phyloP scores from a whole-genome alignment of 169 alveolate genomes.

The Plasmodium berghei region DNA sequence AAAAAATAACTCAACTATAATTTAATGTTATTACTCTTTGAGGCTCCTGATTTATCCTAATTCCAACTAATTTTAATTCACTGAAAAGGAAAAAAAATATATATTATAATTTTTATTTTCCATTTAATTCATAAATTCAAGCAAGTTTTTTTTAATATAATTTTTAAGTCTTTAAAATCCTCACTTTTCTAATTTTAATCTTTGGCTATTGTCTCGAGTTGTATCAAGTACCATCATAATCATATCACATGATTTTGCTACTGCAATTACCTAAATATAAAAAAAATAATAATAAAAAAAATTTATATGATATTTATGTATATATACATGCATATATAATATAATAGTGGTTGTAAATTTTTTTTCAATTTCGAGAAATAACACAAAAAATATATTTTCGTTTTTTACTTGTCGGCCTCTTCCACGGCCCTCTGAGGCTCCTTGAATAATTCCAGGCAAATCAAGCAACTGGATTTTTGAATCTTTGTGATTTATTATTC shows the following conservation, averaged over 20 bases:
- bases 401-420: conserved; percentile 95
- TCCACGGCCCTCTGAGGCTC: conserved; percentile 99
- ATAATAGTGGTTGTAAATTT: background rate
- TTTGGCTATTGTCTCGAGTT: conserved; percentile 94
- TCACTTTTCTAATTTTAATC: conserved; percentile 91
- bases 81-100: conserved; percentile 17
- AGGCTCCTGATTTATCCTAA: conserved; percentile 95
- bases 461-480: conserved; percentile 97
- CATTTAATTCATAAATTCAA: background rate
- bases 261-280: conserved; percentile 91
- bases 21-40: conserved; percentile 85
- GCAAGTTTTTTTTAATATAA: too few relatives aligned
- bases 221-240: conserved; percentile 96
- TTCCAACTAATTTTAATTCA: conserved; percentile 98
- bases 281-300: background rate
- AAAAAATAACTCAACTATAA: background rate
- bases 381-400: background rate
- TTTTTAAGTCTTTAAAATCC: too few relatives aligned
- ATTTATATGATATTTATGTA: background rate
- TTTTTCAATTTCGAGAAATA: background rate
- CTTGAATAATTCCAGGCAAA: conserved; percentile 96
- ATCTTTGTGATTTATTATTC: conserved; percentile 91
- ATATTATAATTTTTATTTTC: background rate
- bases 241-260: conserved; percentile 96
- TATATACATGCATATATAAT: background rate